Percentiles rank a stretch among this genome's conserved stretches.
phyloP scores from a whole-genome alignment of 257 asterid genomes.

The Fraxinus excelsior region DNA sequence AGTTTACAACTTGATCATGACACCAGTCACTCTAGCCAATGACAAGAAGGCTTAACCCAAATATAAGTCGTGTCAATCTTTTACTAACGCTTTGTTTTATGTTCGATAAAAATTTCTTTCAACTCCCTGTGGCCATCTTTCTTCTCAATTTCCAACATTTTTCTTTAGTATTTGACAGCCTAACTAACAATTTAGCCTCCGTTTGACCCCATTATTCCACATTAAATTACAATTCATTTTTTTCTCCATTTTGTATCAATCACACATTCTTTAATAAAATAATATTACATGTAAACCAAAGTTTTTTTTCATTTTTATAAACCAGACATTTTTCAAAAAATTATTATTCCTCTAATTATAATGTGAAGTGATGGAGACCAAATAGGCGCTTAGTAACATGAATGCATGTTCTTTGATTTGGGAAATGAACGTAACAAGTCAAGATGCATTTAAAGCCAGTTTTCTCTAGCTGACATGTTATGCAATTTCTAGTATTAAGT shows the following conservation, averaged over 20 bases:
- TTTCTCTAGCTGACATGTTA: neutral
- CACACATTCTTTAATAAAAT: too few species aligned
- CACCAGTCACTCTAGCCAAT: too few species aligned
- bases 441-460: neutral
- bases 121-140: neutral
- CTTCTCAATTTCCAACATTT: slow-evolving; percentile 7
- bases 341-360: too few species aligned
- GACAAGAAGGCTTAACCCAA: too few species aligned
- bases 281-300: too few species aligned
- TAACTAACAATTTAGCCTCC: slow-evolving; percentile 25
- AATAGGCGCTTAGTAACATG: slow-evolving; percentile 28
- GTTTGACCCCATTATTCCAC: too few species aligned
- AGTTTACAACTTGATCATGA: too few species aligned
- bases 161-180: slow-evolving; percentile 42
- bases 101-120: neutral
- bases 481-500: neutral
- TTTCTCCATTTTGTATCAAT: too few species aligned
- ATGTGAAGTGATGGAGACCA: too few species aligned
- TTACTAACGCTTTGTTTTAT: neutral
- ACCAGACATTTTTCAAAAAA: too few species aligned
- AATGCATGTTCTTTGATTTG: slow-evolving; percentile 50
- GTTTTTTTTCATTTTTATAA: too few species aligned
- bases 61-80: neutral
- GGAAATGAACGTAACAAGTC: neutral
- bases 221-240: too few species aligned